phyloP scores from a whole-genome alignment of 1,139 yeast genomes.

The Debaryomyces coudertii region DNA sequence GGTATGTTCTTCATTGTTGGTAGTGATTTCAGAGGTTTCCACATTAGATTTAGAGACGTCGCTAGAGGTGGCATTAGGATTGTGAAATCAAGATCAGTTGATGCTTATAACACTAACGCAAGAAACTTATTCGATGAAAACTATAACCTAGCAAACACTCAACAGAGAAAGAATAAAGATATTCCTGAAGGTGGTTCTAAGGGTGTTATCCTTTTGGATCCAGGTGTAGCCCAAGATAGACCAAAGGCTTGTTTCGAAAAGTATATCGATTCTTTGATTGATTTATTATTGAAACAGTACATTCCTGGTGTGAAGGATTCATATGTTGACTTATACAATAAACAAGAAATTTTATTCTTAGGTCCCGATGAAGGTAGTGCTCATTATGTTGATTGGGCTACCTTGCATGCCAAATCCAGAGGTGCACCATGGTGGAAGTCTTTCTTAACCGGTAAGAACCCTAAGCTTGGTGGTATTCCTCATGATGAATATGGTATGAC shows the following conservation, averaged over 20 bases:
- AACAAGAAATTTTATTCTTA: conserved; percentile 89
- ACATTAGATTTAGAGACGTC: conserved; percentile 93
- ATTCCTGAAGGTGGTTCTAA: conserved; percentile 99
- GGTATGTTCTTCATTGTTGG: conserved; percentile 98
- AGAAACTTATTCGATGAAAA: conserved; percentile 94
- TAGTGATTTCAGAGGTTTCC: conserved; percentile 96
- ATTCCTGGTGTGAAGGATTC: conserved; percentile 81
- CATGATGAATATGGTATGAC: conserved; percentile 99
- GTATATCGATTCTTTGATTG: conserved; percentile 89
- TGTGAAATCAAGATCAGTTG: conserved; percentile 83
- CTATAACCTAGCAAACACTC: conserved; percentile 93
- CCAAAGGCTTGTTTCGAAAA: conserved; percentile 89
- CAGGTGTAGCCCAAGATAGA: conserved; percentile 77
- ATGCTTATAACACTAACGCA: conserved; percentile 83
- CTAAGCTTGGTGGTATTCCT: conserved; percentile 93
- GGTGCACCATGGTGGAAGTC: conserved; percentile 99
- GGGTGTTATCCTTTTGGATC: conserved; percentile 89
- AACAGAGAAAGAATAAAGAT: conserved; percentile 96
- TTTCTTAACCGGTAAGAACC: conserved; percentile 94
- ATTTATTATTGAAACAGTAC: conserved; percentile 73
- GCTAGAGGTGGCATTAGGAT: conserved; percentile 98
- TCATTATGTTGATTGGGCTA: conserved; percentile 97
- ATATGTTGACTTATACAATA: conserved; percentile 80
- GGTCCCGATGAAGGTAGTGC: conserved; percentile 99
- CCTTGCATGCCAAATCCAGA: conserved; percentile 86